These are phyloP conservation scores for Wallacemonas rigidus DNA, from an alignment of 208 protist genomes.

Conservation along the genomic window DNA sequence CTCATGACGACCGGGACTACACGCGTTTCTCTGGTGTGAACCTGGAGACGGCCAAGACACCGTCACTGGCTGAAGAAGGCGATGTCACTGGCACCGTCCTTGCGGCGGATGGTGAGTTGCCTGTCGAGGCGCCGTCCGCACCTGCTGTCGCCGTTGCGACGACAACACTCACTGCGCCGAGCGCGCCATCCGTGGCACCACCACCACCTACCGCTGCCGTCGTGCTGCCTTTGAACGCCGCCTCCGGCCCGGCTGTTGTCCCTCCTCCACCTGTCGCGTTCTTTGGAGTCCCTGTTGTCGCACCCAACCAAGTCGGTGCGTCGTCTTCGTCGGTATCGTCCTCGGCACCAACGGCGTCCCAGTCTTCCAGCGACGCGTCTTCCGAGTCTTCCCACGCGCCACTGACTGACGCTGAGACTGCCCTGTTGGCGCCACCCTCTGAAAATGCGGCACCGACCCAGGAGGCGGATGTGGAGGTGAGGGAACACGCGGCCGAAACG, in stretches of 20 bases:
- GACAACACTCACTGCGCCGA: not conserved
- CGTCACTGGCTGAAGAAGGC: not conserved
- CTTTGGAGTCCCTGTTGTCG: not conserved
- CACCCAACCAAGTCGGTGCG: too few relatives aligned
- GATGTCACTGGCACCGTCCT: not conserved
- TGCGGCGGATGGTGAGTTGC: not conserved
- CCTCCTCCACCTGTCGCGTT: not conserved
- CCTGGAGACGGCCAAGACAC: not conserved
- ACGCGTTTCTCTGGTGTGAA: slow-evolving; percentile 13
- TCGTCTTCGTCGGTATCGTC: not conserved
- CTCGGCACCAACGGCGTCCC: not conserved
- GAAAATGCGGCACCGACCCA: too few relatives aligned
- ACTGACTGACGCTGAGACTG: not conserved
- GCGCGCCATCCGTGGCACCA: not conserved
- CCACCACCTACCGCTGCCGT: not conserved
- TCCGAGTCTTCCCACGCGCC: not conserved
- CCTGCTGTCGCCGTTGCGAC: not conserved
- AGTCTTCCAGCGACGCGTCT: not conserved
- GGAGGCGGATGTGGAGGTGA: not conserved
- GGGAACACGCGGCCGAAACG: not conserved
- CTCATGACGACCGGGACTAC: slow-evolving; percentile 11
- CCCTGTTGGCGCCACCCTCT: too few relatives aligned
- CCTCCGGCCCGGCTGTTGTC: not conserved
- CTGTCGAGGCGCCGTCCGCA: not conserved
- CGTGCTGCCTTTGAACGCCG: not conserved